A percentile compares a stretch with the other conserved stretches of the same genome.
These are phyloP conservation scores for Calendula officinalis DNA, from an alignment of 129 eudicot genomes.

Conservation along the genomic window DNA sequence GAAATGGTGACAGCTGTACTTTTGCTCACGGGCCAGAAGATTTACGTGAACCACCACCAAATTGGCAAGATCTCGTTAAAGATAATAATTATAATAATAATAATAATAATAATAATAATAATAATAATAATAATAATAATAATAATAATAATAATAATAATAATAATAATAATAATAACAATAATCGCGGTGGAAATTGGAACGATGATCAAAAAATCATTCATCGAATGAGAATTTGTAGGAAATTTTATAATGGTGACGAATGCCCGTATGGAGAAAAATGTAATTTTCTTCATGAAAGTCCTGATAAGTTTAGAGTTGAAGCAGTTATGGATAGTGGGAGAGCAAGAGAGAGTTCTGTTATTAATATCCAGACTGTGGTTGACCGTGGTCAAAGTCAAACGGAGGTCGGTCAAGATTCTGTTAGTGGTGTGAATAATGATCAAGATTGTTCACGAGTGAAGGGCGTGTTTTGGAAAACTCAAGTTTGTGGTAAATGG, in stretches of 20 bases:
- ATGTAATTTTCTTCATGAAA: slow-evolving; percentile 82
- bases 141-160: too few relatives aligned
- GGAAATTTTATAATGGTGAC: slow-evolving; percentile 69
- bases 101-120: too few relatives aligned
- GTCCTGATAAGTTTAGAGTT: slow-evolving; percentile 44
- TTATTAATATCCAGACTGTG: slow-evolving; percentile 50
- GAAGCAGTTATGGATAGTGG: slow-evolving; percentile 15
- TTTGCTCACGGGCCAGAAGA: slow-evolving; percentile 87
- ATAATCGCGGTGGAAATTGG: slow-evolving; percentile 36
- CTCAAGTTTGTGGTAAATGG: slow-evolving; percentile 70
- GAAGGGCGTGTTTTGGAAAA: slow-evolving; percentile 58
- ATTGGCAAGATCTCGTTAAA: slow-evolving; percentile 75
- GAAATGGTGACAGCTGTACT: slow-evolving; percentile 63
- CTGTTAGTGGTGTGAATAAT: slow-evolving; percentile 8
- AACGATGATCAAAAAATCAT: slow-evolving; percentile 60
- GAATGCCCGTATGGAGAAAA: slow-evolving; percentile 87
- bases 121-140: too few relatives aligned
- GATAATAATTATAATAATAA: slow-evolving; percentile 16
- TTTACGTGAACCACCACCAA: slow-evolving; percentile 74
- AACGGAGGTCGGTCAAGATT: slow-evolving; percentile 1
- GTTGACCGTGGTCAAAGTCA: slow-evolving; percentile 37
- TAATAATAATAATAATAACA: too few relatives aligned
- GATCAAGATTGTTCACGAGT: slow-evolving; percentile 27
- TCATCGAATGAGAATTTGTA: slow-evolving; percentile 66
- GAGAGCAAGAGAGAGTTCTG: slow-evolving; percentile 52